Base-by-base conservation (phyloP, 805 yeast species). In the Hanseniaspora taiwanica region DNA sequence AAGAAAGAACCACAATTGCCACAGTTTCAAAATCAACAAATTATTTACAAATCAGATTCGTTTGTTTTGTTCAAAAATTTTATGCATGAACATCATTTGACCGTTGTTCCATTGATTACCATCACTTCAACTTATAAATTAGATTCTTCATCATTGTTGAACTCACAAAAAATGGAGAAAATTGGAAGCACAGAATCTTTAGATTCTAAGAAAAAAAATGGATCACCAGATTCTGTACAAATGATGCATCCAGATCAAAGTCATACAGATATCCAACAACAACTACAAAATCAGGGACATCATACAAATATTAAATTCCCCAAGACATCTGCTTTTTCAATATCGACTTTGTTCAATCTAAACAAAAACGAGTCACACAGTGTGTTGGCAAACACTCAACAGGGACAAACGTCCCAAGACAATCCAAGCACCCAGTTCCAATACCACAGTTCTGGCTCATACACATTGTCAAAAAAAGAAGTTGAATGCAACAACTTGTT, bases 11-110 rank as follows among this genome's bases (percentile, higher is more conserved):
- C 10, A 40, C 43, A 7, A 8, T 40, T 13, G 36, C 31, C 2
- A 40, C 20, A 29, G 29, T 38, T 39, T 3, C 39, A 41, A 13
- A 41, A 36, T 24, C 38, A 40, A 25, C 44, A 34, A n/a, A 29
- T 41, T 38, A 41, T 50, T 13, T 35, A 48, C 38, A 48, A 49
- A 24, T 46, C 47, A 4, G 53, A 51, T 21, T 44, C 45, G 20
- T 55, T 55, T 40, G 46, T 44, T 27, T 45, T 55, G 4, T 52
- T 38, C 37, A 55, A 52, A 27, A 49, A 53, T 36, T 56, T 56
- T 7, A 45, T 42, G 27, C 59, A 55, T 43, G 54, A 48, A 39
- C 59, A 55, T 38, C 43, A 47, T 35, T 37, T 55, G 24, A 48
- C 46, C 35, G 48, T 50, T 6, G 41, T 50, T 3, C 50, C 56